Base-by-base conservation (phyloP, 2,329 filamentous ascomycete genomes). In the Aspergillus sp. region DNA sequence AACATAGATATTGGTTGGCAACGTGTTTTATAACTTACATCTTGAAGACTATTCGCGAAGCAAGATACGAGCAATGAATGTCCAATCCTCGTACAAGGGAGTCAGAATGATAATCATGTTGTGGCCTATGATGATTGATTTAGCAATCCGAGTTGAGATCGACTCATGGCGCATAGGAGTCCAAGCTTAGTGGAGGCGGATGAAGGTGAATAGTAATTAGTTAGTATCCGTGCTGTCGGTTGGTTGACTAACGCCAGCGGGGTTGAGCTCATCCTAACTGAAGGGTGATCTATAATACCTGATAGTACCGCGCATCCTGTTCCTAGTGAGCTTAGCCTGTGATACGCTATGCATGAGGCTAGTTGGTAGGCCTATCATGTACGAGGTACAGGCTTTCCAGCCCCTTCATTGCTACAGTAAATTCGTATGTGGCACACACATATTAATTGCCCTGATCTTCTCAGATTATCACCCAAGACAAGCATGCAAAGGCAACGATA, bases 271-370 rank as follows among this genome's bases (percentile, higher is more conserved):
- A 30, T 41, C 41, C 13, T 49, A 32, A 10, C 23, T 57, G 50
- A 27, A 30, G 50, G 42, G 47, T 47, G 25, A 3, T 44, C 47
- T 52, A 44, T 52, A 44, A 30, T 52, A 21, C 27, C 50, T 11
- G 23, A 48, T 52, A 25, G 23, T 25, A 58, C 55, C 59, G 56
- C 59, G 59, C 59, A 44, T 51, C 59, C 47, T 56, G 58, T 52
- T 36, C 15, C 39, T 41, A 38, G 30, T 61, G 30, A 27, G 53
- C 54, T 44, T 48, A 57, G 47, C 52, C 39, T 23, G 48, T 47
- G 19, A 44, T 23, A 44, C 48, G 17, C 27, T 51, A 23, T 42
- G 23, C 52, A 23, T 15, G 48, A 23, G 41, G 48, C 47, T 60
- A 57, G 39, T 51, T 32, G 13, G 21, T 10, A 38, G n/a, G 11